Base-by-base conservation (phyloP, 768 basidiomycete genomes). In the Hypsizygus marmoreus region DNA sequence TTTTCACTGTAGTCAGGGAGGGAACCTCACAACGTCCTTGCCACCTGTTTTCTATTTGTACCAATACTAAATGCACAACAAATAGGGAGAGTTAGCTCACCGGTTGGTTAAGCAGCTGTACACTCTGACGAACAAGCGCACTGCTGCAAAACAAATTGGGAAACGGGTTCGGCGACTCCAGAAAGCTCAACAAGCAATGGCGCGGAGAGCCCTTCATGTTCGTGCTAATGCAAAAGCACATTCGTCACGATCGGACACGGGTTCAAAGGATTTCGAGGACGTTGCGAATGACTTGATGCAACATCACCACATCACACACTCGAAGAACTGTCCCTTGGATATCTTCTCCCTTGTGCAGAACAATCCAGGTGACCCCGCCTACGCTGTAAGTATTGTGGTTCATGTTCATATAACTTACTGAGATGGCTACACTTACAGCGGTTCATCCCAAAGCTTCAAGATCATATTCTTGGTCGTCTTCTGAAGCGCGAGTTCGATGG, bases 51-150 rank as follows among this genome's bases (percentile, higher is more conserved):
- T n/a, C n/a, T n/a, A n/a, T n/a, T n/a, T n/a, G n/a, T n/a, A n/a
- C n/a, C n/a, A n/a, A n/a, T n/a, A n/a, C n/a, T n/a, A n/a, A n/a
- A n/a, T n/a, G n/a, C n/a, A n/a, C 34, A n/a, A 16, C 10, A 35
- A 35, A 20, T 30, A 73, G 71, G 65, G 68, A 0, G 70, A 75
- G 43, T 55, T 63, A 0, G 62, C 73, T 46, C 74, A 75, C 40
- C 54, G 55, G 0, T 47, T 45, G 0, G 58, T 65, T 13, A 75
- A 75, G 52, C 43, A 42, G 0, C 64, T 65, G 39, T 75, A 69
- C 34, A 35, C 44, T 0, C 47, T 54, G 0, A 68, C 63, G 0
- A 70, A 64, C 53, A 69, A 69, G 41, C 58, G 51, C 20, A 38
- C 55, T 2, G 45, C 45, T 19, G 44, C 32, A 0, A 13, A 14